These are phyloP conservation scores for Meyerozyma guilliermondii DNA, from an alignment of 1,139 yeast genomes.

Conservation along the genomic window DNA sequence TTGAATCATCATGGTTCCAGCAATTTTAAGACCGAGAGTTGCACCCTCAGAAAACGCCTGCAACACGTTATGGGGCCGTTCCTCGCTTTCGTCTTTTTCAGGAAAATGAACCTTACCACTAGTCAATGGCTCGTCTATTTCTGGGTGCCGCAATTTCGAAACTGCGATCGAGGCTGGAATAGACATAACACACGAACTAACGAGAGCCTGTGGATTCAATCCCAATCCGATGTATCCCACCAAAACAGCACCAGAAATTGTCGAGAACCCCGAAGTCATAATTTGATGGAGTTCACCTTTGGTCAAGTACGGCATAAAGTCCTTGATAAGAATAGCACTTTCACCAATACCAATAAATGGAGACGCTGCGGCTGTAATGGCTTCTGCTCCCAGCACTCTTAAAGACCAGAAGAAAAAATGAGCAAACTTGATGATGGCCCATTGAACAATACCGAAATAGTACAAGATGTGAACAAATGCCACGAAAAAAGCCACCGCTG, in stretches of 20 bases:
- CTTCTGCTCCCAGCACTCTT: slow-evolving; percentile 62
- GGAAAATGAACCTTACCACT: slow-evolving; percentile 47
- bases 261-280: slow-evolving; percentile 64
- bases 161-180: slow-evolving; percentile 65
- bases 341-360: slow-evolving; percentile 71
- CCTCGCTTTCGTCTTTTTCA: slow-evolving; percentile 31
- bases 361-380: slow-evolving; percentile 65
- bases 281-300: slow-evolving; percentile 62
- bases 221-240: slow-evolving; percentile 66
- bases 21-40: slow-evolving; percentile 53
- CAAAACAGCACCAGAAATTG: slow-evolving; percentile 63
- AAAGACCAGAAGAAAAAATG: slow-evolving; percentile 58
- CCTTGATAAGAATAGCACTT: slow-evolving; percentile 59
- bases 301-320: slow-evolving; percentile 57
- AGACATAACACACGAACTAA: slow-evolving; percentile 67
- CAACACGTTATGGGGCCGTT: slow-evolving; percentile 50
- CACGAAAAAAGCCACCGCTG: slow-evolving; percentile 61
- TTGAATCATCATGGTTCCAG: slow-evolving; percentile 57
- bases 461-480: slow-evolving; percentile 60
- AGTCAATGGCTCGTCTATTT: slow-evolving; percentile 53
- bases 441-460: slow-evolving; percentile 58
- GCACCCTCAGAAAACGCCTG: slow-evolving; percentile 67
- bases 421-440: slow-evolving; percentile 59
- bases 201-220: slow-evolving; percentile 58
- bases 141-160: slow-evolving; percentile 60